These are phyloP conservation scores for Dentipellis fragilis DNA, from an alignment of 768 basidiomycete genomes.

Conservation along the genomic window DNA sequence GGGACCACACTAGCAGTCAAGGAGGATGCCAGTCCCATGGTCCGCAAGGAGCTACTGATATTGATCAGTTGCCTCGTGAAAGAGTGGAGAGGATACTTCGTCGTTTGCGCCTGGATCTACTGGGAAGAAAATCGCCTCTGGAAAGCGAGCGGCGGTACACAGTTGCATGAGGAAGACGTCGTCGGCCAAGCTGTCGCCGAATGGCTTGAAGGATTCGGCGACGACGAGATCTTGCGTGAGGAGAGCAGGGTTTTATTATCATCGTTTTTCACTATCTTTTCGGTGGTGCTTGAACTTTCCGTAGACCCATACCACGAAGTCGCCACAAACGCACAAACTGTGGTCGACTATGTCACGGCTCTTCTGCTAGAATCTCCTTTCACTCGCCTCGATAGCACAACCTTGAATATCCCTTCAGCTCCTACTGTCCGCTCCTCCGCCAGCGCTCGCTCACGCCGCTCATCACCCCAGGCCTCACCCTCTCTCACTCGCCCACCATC, in stretches of 20 bases:
- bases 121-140: slow-evolving; percentile 83
- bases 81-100: slow-evolving; percentile 95
- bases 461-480: slow-evolving; percentile 44
- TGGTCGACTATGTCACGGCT: slow-evolving; percentile 88
- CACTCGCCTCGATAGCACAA: slow-evolving; percentile 57
- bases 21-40: slow-evolving; percentile 94
- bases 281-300: slow-evolving; percentile 79
- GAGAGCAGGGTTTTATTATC: slow-evolving; percentile 79
- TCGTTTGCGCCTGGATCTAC: slow-evolving; percentile 93
- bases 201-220: slow-evolving; percentile 66
- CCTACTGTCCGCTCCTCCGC: slow-evolving; percentile 24
- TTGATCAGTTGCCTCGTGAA: slow-evolving; percentile 88
- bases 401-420: slow-evolving; percentile 36
- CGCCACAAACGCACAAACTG: slow-evolving; percentile 79
- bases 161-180: slow-evolving; percentile 53
- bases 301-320: slow-evolving; percentile 92
- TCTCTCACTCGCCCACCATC: slow-evolving; percentile 32
- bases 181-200: slow-evolving; percentile 63
- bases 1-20: slow-evolving; percentile 81
- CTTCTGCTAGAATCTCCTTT: slow-evolving; percentile 86
- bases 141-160: slow-evolving; percentile 26
- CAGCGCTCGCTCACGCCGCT: slow-evolving; percentile 30
- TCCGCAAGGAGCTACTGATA: slow-evolving; percentile 86
- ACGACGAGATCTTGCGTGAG: slow-evolving; percentile 48
- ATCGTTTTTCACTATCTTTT: slow-evolving; percentile 92